Conservation (phyloP, 23 red algal genomes). For the Gracilaria vermiculophylla region DNA sequence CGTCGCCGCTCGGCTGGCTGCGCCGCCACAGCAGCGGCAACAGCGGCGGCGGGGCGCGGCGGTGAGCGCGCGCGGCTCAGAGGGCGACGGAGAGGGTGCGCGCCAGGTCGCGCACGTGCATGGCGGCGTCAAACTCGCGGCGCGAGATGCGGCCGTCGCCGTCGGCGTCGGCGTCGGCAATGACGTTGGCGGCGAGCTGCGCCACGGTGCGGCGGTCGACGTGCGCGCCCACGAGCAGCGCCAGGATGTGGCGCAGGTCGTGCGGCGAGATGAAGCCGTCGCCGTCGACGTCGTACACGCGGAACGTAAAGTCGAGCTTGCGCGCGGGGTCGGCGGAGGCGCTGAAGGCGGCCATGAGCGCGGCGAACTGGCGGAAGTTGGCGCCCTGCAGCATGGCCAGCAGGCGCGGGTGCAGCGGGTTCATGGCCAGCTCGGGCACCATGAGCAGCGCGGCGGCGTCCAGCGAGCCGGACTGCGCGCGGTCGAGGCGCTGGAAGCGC, state of each 20-base stretch:
- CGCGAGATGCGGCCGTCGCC: conserved; percentile 58
- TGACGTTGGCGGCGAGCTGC: conserved; percentile 50
- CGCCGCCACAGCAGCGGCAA: neutral
- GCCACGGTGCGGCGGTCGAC: conserved; percentile 42
- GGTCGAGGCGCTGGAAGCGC: conserved; percentile 97
- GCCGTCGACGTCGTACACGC: conserved; percentile 91
- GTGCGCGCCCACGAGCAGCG: conserved; percentile 92
- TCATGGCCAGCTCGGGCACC: conserved; percentile 99
- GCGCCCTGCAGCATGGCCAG: conserved; percentile 79
- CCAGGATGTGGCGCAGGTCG: conserved; percentile 68
- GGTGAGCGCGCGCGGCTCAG: neutral
- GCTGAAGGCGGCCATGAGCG: conserved; percentile 70
- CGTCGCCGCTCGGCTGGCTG: conserved; percentile 45
- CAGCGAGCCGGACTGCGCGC: conserved; percentile 86
- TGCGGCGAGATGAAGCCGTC: conserved; percentile 77
- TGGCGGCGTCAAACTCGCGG: conserved; percentile 40
- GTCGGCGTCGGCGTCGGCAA: conserved; percentile 72
- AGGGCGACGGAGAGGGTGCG: conserved; percentile 17
- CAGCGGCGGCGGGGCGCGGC: neutral
- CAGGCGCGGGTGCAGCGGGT: conserved; percentile 93
- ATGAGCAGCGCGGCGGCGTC: conserved; percentile 84
- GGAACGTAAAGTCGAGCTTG: conserved; percentile 92
- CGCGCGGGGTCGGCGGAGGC: conserved; percentile 17
- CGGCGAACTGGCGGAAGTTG: conserved; percentile 95
- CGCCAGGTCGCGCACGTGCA: conserved; percentile 41